Percentiles rank a stretch among this genome's conserved stretches.
These are phyloP conservation scores for Aristolochia californica DNA, from an alignment of 164 flowering plant genomes.

Conservation along the genomic window DNA sequence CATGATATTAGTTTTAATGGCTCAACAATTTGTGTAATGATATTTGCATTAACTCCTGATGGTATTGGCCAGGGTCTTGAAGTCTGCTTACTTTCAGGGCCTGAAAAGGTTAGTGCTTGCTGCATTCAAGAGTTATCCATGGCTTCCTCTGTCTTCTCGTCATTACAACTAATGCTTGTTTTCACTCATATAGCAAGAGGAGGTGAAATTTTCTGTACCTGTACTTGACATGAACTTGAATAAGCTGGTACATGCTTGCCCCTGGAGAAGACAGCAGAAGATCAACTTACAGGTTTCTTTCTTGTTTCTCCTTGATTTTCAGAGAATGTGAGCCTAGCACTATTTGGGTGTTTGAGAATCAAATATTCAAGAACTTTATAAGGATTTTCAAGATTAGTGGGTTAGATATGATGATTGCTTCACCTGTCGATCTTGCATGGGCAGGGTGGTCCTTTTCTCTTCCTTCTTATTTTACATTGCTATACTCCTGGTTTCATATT, in stretches of 20 bases:
- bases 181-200: constrained; percentile 68
- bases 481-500: background rate
- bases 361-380: background rate
- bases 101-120: constrained; percentile 48
- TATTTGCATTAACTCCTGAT: constrained; percentile 1
- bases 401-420: no score
- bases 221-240: constrained; percentile 64
- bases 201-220: constrained; percentile 83
- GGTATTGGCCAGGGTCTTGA: constrained; percentile 60
- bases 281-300: constrained; percentile 67
- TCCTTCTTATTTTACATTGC: background rate
- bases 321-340: no score
- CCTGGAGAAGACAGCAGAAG: constrained; percentile 57
- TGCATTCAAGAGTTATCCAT: background rate
- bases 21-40: background rate
- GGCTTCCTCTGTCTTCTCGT: background rate
- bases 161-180: constrained; percentile 10
- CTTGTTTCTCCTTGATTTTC: background rate
- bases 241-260: constrained; percentile 58
- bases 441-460: background rate
- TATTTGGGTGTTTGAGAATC: no score
- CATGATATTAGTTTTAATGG: background rate
- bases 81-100: constrained; percentile 48
- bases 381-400: background rate
- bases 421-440: no score